Percentiles rank a stretch among this genome's conserved stretches.
Conservation (phyloP, 306 rosid genomes). For the Vigna reflexopilosa region DNA sequence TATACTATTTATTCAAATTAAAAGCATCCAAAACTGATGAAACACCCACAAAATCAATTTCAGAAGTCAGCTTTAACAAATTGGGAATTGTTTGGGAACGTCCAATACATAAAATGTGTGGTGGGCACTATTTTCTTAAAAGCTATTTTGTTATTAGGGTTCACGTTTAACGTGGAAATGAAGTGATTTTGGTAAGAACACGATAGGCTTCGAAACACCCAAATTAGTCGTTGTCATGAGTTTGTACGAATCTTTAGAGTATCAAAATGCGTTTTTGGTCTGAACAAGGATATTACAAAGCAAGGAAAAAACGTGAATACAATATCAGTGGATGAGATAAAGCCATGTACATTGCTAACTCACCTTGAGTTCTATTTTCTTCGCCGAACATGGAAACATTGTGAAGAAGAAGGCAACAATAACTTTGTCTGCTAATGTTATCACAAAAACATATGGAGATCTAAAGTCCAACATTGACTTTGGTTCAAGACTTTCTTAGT, state of each 20-base stretch:
- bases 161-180: too few species aligned
- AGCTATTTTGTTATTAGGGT: too few species aligned
- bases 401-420: neutral
- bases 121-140: too few species aligned
- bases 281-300: neutral
- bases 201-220: too few species aligned
- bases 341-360: conserved; percentile 2
- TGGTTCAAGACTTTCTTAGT: neutral
- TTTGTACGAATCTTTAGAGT: neutral
- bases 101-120: too few species aligned
- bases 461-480: neutral
- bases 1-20: neutral
- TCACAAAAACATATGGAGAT: neutral
- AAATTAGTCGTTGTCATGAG: neutral
- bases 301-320: neutral
- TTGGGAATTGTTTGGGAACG: neutral
- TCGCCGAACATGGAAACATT: too few species aligned
- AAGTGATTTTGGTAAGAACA: too few species aligned
- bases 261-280: neutral
- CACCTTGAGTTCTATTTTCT: too few species aligned
- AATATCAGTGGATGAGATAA: conserved; percentile 24
- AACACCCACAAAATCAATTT: neutral
- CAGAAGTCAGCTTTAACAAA: neutral
- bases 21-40: neutral
- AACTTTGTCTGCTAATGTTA: neutral